A percentile compares a stretch with the other conserved stretches of the same genome.
Evolutionary conservation across 2,329 filamentous ascomycete species (phyloP).

Genomic region (Cytospora leucostoma): DNA sequence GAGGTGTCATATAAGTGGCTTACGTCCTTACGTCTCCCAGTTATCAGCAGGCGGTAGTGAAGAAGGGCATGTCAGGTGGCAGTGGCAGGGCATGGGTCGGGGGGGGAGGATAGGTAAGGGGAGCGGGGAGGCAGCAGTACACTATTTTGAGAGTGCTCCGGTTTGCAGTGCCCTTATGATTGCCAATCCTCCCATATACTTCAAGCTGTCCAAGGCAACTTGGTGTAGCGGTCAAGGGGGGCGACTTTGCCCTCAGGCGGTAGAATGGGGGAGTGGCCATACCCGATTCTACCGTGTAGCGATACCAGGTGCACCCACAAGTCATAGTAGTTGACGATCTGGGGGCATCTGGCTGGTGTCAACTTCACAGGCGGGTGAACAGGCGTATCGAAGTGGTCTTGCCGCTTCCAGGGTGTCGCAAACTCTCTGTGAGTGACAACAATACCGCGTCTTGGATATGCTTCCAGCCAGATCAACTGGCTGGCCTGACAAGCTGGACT

Average conservation of each 20-base stretch:
- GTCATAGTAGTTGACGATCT: conserved; percentile 18
- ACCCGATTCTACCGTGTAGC: conserved; percentile 8
- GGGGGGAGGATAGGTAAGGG: too few relatives aligned
- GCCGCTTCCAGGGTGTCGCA: background rate
- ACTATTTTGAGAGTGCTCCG: too few relatives aligned
- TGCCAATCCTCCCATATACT: background rate
- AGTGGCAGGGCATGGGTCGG: too few relatives aligned
- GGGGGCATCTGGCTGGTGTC: conserved; percentile 3
- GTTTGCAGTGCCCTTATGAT: background rate
- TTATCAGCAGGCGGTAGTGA: too few relatives aligned
- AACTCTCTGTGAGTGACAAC: conserved; percentile 4
- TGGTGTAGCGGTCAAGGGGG: conserved; percentile 17
- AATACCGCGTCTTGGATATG: conserved; percentile 4
- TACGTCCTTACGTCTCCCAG: too few relatives aligned
- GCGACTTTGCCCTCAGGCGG: conserved; percentile 13
- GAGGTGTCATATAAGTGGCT: too few relatives aligned
- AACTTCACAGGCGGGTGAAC: background rate
- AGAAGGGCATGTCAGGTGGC: too few relatives aligned
- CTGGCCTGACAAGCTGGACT: conserved; percentile 11
- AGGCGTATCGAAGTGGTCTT: background rate
- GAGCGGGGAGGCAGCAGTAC: too few relatives aligned
- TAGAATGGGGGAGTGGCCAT: conserved; percentile 18
- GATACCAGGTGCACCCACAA: conserved; percentile 13
- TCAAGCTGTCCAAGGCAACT: conserved; percentile 2
- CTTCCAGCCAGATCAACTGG: conserved; percentile 13